Conservation (phyloP, 495 filamentous ascomycete species). For the Articulospora tetracladia region DNA sequence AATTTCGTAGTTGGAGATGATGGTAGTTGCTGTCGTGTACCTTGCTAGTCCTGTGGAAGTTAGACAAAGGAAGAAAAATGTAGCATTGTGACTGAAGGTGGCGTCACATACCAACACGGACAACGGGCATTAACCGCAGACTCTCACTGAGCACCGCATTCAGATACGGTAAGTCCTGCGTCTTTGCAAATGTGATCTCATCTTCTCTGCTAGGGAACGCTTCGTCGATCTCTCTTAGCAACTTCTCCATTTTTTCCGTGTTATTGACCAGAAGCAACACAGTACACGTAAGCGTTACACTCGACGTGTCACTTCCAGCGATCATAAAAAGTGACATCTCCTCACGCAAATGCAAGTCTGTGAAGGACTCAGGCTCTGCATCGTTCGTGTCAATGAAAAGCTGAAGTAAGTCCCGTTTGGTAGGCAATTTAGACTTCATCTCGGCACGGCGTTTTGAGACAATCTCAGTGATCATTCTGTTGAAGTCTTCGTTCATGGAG, state of each 20-base stretch:
- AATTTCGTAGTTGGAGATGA: slow-evolving; percentile 14
- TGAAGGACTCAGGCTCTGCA: slow-evolving; percentile 12
- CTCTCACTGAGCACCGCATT: slow-evolving; percentile 18
- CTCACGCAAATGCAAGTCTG: slow-evolving; percentile 10
- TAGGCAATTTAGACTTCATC: slow-evolving; percentile 1
- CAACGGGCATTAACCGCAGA: slow-evolving; percentile 18
- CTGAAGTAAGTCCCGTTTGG: slow-evolving; percentile 20
- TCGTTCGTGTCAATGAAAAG: slow-evolving; percentile 20
- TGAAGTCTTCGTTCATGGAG: background rate
- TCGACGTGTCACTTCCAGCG: slow-evolving; percentile 17
- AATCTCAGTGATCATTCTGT: slow-evolving; percentile 3
- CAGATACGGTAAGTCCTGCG: slow-evolving; percentile 16
- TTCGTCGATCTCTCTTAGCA: slow-evolving; percentile 10
- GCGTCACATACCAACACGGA: slow-evolving; percentile 7
- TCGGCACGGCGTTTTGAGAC: slow-evolving; percentile 7
- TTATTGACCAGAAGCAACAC: slow-evolving; percentile 15
- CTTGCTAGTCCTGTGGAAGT: slow-evolving; percentile 10
- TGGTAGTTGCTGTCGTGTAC: slow-evolving; percentile 1
- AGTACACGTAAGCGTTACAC: slow-evolving; percentile 11
- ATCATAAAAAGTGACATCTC: slow-evolving; percentile 24
- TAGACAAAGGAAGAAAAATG: background rate
- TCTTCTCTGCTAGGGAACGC: slow-evolving; percentile 7
- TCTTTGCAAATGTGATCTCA: slow-evolving; percentile 13
- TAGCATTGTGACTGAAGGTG: background rate
- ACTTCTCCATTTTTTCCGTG: slow-evolving; percentile 7